Conservation (phyloP, 768 basidiomycete species). For the Termitomyces sp. region DNA sequence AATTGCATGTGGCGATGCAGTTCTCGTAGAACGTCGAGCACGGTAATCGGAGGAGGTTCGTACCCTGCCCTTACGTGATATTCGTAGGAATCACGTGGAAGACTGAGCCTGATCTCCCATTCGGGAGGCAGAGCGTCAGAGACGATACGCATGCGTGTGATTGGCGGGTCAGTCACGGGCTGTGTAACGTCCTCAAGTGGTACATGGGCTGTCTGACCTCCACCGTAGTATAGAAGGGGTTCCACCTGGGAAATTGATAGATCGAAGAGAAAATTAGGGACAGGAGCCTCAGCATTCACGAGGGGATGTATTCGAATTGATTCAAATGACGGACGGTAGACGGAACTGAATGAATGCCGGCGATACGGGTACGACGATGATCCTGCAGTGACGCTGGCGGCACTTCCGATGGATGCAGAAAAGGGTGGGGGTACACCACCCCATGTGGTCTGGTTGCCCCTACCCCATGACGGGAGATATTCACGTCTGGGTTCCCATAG, state of each 20-base stretch:
- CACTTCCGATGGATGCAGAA: neutral
- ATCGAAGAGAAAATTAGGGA: constrained; percentile 48
- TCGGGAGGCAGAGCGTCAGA: constrained; percentile 45
- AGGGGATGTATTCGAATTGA: constrained; percentile 38
- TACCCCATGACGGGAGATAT: constrained; percentile 8
- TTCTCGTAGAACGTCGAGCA: constrained; percentile 53
- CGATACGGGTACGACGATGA: neutral
- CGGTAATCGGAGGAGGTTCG: constrained; percentile 38
- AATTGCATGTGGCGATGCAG: constrained; percentile 44
- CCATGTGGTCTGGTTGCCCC: neutral
- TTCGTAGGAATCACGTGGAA: constrained; percentile 31
- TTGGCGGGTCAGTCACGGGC: constrained; percentile 50
- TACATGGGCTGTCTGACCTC: constrained; percentile 33
- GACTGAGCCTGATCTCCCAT: constrained; percentile 59
- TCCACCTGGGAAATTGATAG: constrained; percentile 41
- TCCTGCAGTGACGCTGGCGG: neutral
- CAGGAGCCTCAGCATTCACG: constrained; percentile 45
- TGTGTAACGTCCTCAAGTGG: constrained; percentile 40
- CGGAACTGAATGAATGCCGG: constrained; percentile 10
- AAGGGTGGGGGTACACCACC: neutral
- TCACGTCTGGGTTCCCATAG: neutral
- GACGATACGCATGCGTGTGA: constrained; percentile 49
- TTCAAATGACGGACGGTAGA: neutral
- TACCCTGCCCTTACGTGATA: constrained; percentile 16
- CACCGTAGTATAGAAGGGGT: constrained; percentile 35